These are phyloP conservation scores for Nicotiana paniculata DNA, from an alignment of 257 asterid genomes.

Conservation along the genomic window DNA sequence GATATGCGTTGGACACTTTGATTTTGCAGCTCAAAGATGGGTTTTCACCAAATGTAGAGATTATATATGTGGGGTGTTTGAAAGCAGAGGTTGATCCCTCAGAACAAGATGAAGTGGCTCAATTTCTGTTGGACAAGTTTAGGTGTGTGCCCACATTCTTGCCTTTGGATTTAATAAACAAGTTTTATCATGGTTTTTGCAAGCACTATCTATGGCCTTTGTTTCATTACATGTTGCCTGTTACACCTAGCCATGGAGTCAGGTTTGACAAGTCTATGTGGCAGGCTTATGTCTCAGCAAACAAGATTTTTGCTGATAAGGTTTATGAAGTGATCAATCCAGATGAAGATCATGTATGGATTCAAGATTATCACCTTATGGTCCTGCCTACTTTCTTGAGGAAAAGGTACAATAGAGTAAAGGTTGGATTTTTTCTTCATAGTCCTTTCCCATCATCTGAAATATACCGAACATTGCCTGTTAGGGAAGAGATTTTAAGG, in stretches of 20 bases:
- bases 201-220: conserved; percentile 82
- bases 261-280: conserved; percentile 61
- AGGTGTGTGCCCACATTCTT: conserved; percentile 79
- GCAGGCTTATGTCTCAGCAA: conserved; percentile 77
- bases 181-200: conserved; percentile 75
- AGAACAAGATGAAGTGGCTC: conserved; percentile 79
- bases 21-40: conserved; percentile 69
- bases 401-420: conserved; percentile 48
- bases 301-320: conserved; percentile 75
- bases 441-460: conserved; percentile 79
- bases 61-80: conserved; percentile 59
- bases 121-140: conserved; percentile 49
- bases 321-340: conserved; percentile 76
- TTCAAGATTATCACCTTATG: conserved; percentile 90
- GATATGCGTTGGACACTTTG: conserved; percentile 58
- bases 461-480: conserved; percentile 73
- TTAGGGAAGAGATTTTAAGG: conserved; percentile 75
- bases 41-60: conserved; percentile 48
- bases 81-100: conserved; percentile 38
- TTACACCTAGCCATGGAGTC: conserved; percentile 62
- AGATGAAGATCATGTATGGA: conserved; percentile 77
- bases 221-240: conserved; percentile 78
- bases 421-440: conserved; percentile 78
- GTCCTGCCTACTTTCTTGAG: conserved; percentile 78
- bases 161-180: conserved; percentile 43